Conservation (phyloP, 352 stramenopile species). For the Phytophthora colocasiae region DNA sequence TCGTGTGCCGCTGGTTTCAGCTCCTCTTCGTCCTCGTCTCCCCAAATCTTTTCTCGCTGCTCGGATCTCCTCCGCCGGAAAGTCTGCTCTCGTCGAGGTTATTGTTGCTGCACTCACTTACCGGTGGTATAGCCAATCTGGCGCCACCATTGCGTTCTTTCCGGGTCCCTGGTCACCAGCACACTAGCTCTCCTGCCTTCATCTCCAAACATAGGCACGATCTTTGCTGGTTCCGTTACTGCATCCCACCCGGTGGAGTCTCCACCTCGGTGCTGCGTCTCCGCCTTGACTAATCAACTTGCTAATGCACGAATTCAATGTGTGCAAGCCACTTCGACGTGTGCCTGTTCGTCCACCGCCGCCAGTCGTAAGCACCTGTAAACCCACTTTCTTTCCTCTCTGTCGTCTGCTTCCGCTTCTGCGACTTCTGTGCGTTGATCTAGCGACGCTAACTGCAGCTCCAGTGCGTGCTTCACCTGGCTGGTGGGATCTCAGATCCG, state of each 20-base stretch:
- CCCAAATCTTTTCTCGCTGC: constrained; percentile 30
- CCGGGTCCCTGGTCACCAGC: constrained; percentile 20
- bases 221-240: constrained; percentile 39
- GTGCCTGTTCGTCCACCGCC: constrained; percentile 37
- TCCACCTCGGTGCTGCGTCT: constrained; percentile 35
- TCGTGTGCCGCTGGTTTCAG: constrained; percentile 19
- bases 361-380: constrained; percentile 52
- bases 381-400: constrained; percentile 10
- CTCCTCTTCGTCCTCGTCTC: constrained; percentile 28
- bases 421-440: constrained; percentile 26
- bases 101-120: constrained; percentile 47
- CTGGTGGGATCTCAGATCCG: constrained; percentile 50
- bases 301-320: constrained; percentile 54
- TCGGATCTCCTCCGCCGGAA: constrained; percentile 42
- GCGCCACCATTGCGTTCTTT: constrained; percentile 31
- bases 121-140: constrained; percentile 44
- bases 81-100: constrained; percentile 37
- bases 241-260: constrained; percentile 24
- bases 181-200: constrained; percentile 29
- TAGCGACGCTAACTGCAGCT: constrained; percentile 43
- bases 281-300: constrained; percentile 48
- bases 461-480: constrained; percentile 61
- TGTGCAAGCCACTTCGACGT: constrained; percentile 61
- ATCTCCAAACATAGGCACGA: constrained; percentile 36
- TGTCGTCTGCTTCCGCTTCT: constrained; percentile 3